A percentile compares a stretch with the other conserved stretches of the same genome.
Conservation (phyloP, 176 grass and related monocot species). For the Eragrostis nindensis region DNA sequence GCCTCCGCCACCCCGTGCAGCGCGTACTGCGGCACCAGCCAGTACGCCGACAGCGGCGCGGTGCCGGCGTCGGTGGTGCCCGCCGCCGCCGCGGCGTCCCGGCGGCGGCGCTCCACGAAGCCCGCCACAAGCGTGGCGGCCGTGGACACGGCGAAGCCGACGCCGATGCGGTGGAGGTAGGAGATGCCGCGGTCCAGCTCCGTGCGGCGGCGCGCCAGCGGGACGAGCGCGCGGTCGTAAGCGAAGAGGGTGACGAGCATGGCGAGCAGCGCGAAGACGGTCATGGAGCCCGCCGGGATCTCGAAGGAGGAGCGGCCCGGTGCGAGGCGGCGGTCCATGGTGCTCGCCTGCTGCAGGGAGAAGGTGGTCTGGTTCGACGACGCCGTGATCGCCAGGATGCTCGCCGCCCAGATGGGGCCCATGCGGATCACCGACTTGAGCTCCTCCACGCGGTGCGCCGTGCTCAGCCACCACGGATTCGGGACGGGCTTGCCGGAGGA, state of each 20-base stretch:
- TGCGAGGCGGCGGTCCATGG: conserved; percentile 69
- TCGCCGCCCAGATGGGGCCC: conserved; percentile 77
- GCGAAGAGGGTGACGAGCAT: conserved; percentile 59
- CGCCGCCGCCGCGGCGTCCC: conserved; percentile 15
- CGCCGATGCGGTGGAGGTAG: conserved; percentile 71
- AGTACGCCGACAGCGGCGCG: conserved; percentile 61
- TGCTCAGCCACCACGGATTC: conserved; percentile 69
- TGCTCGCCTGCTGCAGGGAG: conserved; percentile 72
- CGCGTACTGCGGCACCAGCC: conserved; percentile 75
- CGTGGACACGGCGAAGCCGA: conserved; percentile 58
- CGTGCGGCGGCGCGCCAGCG: conserved; percentile 57
- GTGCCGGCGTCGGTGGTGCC: conserved; percentile 51
- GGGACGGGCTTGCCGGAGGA: conserved; percentile 9
- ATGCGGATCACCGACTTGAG: conserved; percentile 71
- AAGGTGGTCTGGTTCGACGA: conserved; percentile 65
- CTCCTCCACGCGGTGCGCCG: conserved; percentile 83
- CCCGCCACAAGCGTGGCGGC: conserved; percentile 52
- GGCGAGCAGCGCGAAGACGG: conserved; percentile 58
- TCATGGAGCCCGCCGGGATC: conserved; percentile 75
- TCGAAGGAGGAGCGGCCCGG: conserved; percentile 51
- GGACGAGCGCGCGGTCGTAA: conserved; percentile 66
- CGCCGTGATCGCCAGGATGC: conserved; percentile 73
- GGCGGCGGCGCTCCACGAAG: conserved; percentile 56
- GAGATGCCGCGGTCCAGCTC: conserved; percentile 67
- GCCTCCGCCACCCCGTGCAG: conserved; percentile 65